Conservation (phyloP, 352 stramenopile genomes). For the Thalassiosira pacifica region DNA sequence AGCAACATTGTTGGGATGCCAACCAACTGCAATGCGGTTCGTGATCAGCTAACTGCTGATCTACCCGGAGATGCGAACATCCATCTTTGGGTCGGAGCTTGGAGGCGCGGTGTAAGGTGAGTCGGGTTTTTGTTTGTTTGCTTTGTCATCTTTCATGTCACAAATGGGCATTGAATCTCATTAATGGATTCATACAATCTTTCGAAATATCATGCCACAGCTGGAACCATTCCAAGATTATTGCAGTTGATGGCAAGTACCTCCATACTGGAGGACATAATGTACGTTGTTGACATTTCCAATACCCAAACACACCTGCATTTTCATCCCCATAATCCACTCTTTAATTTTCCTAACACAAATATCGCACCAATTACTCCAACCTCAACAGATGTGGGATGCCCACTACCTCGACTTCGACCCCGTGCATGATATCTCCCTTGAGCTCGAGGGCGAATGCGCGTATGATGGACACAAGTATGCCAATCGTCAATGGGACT, state of each 20-base stretch:
- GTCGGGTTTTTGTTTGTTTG: conserved; percentile 39
- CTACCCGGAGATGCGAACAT: conserved; percentile 46
- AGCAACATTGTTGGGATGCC: conserved; percentile 68
- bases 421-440: conserved; percentile 63
- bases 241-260: conserved; percentile 65
- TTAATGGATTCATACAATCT: too few relatives aligned
- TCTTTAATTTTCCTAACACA: too few relatives aligned
- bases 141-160: too few relatives aligned
- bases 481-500: conserved; percentile 69
- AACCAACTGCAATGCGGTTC: conserved; percentile 50
- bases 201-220: too few relatives aligned
- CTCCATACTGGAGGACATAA: conserved; percentile 67
- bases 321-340: too few relatives aligned
- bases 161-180: too few relatives aligned
- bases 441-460: conserved; percentile 58
- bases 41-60: conserved; percentile 50
- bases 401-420: conserved; percentile 50
- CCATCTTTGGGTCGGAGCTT: conserved; percentile 64
- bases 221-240: conserved; percentile 74
- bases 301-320: too few relatives aligned
- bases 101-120: conserved; percentile 64
- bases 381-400: too few relatives aligned
- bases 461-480: conserved; percentile 60
- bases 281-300: too few relatives aligned
- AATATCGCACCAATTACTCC: too few relatives aligned